Conservation (phyloP, 116 monocot species). For the Posidonia oceanica region DNA sequence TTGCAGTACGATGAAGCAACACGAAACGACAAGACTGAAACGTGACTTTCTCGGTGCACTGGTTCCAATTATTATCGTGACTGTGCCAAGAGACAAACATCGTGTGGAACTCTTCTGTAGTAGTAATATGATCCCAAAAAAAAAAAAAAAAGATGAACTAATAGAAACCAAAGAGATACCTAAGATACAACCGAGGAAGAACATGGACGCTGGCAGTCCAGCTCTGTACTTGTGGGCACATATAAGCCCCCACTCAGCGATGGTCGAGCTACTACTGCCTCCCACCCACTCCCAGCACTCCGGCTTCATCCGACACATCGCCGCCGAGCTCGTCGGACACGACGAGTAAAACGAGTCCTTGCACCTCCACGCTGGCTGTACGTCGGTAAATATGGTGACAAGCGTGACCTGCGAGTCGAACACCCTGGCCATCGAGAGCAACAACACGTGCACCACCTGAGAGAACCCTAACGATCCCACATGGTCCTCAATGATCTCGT, state of each 20-base stretch:
- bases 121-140: background rate
- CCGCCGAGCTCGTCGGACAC: background rate
- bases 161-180: constrained; percentile 15
- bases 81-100: too few relatives aligned
- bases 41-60: too few relatives aligned
- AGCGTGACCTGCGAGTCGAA: constrained; percentile 81
- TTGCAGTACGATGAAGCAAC: too few relatives aligned
- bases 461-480: constrained; percentile 55
- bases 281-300: constrained; percentile 75
- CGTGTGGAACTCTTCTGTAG: too few relatives aligned
- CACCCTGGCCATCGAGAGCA: constrained; percentile 64
- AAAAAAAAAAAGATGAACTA: background rate
- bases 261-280: constrained; percentile 41
- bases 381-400: constrained; percentile 69
- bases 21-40: too few relatives aligned
- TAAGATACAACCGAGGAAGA: constrained; percentile 75
- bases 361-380: constrained; percentile 65
- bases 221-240: constrained; percentile 58
- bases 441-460: constrained; percentile 54
- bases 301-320: constrained; percentile 33
- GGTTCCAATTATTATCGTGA: too few relatives aligned
- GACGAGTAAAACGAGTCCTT: background rate
- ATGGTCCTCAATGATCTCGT: constrained; percentile 66
- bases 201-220: constrained; percentile 58
- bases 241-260: constrained; percentile 70